These are phyloP conservation scores for Leccinum angustisporum DNA, from an alignment of 1,284 basidiomycete species.

Conservation along the genomic window DNA sequence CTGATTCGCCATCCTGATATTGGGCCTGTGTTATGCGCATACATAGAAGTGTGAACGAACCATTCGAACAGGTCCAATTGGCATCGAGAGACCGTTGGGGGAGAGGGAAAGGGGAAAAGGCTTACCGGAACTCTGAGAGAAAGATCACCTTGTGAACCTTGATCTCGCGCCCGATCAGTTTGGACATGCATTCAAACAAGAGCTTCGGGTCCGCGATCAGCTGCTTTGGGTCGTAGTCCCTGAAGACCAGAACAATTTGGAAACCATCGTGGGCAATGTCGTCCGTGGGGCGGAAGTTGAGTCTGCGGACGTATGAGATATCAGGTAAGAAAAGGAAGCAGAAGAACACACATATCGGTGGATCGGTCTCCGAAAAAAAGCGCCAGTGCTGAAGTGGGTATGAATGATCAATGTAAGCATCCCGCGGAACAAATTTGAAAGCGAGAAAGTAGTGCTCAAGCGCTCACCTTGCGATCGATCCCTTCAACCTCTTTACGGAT, in stretches of 20 bases:
- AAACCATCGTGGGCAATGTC: constrained; percentile 32
- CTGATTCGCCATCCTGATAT: constrained; percentile 34
- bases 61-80: background rate
- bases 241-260: constrained; percentile 33
- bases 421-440: too few species aligned
- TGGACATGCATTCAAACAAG: constrained; percentile 18
- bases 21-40: constrained; percentile 21
- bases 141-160: constrained; percentile 15
- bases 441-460: background rate
- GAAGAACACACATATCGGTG: constrained; percentile 10
- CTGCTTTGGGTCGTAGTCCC: constrained; percentile 28
- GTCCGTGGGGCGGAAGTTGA: constrained; percentile 18
- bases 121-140: constrained; percentile 29
- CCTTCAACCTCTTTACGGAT: background rate
- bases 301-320: constrained; percentile 1
- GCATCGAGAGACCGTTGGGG: too few species aligned
- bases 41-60: background rate
- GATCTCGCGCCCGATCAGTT: constrained; percentile 15
- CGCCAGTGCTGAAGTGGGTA: constrained; percentile 36
- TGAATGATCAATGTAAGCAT: background rate
- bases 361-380: constrained; percentile 21
- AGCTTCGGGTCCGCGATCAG: constrained; percentile 23
- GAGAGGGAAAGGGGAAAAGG: background rate
- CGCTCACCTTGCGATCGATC: background rate
- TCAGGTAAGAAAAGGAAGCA: background rate